These are phyloP conservation scores for Xylariaceae sp. DNA, from an alignment of 2,329 filamentous ascomycete species.

Conservation along the genomic window DNA sequence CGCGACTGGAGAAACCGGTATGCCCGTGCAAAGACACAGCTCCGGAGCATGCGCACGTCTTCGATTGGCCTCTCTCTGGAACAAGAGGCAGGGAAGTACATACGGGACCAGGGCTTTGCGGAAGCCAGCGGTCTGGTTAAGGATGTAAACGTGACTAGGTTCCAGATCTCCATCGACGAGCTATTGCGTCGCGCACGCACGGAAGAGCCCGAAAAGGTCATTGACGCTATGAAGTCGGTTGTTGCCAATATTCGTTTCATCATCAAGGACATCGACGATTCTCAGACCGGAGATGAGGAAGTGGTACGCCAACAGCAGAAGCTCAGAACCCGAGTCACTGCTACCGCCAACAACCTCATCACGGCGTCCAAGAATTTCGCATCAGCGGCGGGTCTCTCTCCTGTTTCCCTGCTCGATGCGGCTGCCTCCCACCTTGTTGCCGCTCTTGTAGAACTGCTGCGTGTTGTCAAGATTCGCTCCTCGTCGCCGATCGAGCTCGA, in stretches of 20 bases:
- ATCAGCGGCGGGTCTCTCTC: slow-evolving; percentile 74
- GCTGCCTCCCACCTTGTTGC: slow-evolving; percentile 86
- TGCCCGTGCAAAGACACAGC: slow-evolving; percentile 78
- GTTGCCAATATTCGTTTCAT: slow-evolving; percentile 78
- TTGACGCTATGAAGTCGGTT: slow-evolving; percentile 82
- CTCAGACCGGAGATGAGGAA: slow-evolving; percentile 49
- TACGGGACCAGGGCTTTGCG: slow-evolving; percentile 62
- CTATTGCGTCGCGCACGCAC: slow-evolving; percentile 71
- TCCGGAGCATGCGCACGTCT: slow-evolving; percentile 73
- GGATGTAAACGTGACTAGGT: slow-evolving; percentile 89
- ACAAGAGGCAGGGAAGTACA: slow-evolving; percentile 62
- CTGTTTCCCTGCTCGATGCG: slow-evolving; percentile 88
- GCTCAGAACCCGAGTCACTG: slow-evolving; percentile 78
- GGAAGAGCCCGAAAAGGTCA: slow-evolving; percentile 66
- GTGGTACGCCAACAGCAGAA: slow-evolving; percentile 56
- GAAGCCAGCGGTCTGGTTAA: slow-evolving; percentile 73
- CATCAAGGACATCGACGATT: slow-evolving; percentile 69
- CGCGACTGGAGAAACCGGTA: slow-evolving; percentile 89
- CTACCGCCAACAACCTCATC: slow-evolving; percentile 91
- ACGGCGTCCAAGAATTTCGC: slow-evolving; percentile 92
- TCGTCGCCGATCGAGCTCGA: slow-evolving; percentile 73
- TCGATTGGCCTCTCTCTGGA: slow-evolving; percentile 68
- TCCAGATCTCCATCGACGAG: slow-evolving; percentile 91
- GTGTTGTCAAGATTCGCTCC: slow-evolving; percentile 73
- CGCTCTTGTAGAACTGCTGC: slow-evolving; percentile 79